Evolutionary conservation across 2,329 filamentous ascomycete species (phyloP).

Genomic region (Raffaelea deltoideospora): DNA sequence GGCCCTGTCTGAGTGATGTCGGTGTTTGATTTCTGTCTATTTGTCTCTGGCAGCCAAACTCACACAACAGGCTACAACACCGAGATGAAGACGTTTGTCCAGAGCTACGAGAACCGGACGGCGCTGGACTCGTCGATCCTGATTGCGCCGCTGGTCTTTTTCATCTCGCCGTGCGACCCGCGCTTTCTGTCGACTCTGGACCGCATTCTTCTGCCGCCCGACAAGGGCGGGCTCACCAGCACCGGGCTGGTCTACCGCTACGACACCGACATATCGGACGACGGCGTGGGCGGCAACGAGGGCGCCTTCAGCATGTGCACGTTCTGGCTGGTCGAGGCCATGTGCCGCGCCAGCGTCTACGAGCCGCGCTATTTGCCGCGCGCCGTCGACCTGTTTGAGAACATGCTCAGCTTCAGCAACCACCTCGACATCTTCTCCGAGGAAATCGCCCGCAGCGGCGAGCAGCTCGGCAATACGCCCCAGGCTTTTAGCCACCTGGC

Average conservation of each 20-base stretch:
- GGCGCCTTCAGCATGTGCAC: conserved; percentile 72
- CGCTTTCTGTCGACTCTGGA: conserved; percentile 60
- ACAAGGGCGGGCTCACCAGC: conserved; percentile 61
- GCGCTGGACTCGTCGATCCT: conserved; percentile 60
- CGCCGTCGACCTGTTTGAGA: conserved; percentile 59
- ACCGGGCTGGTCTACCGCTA: conserved; percentile 65
- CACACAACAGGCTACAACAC: conserved; percentile 49
- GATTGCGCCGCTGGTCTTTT: conserved; percentile 66
- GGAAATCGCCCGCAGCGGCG: conserved; percentile 59
- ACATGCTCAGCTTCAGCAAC: conserved; percentile 63
- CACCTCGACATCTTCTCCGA: conserved; percentile 68
- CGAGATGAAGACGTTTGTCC: conserved; percentile 54
- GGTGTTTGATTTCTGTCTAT: background rate
- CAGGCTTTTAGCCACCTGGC: conserved; percentile 68
- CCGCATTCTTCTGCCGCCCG: conserved; percentile 53
- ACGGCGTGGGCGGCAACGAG: conserved; percentile 60
- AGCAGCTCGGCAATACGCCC: conserved; percentile 67
- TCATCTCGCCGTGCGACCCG: conserved; percentile 63
- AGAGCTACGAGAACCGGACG: conserved; percentile 59
- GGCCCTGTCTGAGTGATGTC: background rate
- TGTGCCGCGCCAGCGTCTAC: conserved; percentile 52
- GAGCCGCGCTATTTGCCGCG: conserved; percentile 47
- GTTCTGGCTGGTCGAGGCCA: conserved; percentile 68
- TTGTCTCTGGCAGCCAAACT: background rate
- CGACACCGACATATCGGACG: conserved; percentile 51